These are phyloP conservation scores for Barnettozyma botsteinii DNA, from an alignment of 805 yeast species.

Conservation along the genomic window DNA sequence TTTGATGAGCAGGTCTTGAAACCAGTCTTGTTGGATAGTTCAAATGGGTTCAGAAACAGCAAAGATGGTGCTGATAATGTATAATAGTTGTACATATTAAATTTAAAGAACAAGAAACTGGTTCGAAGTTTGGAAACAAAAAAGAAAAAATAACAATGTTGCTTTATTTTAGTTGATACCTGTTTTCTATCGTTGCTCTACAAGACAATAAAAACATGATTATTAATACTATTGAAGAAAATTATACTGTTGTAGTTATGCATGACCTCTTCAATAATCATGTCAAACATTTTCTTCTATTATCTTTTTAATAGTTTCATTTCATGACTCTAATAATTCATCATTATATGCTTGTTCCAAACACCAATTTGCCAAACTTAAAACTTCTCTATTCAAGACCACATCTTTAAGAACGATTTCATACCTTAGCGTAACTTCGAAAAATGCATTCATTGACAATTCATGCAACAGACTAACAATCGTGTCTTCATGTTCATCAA, in stretches of 20 bases:
- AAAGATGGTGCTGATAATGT: slow-evolving; percentile 10
- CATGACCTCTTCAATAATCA: too few relatives aligned
- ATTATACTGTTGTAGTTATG: too few relatives aligned
- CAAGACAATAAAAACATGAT: too few relatives aligned
- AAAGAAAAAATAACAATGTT: background rate
- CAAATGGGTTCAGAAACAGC: slow-evolving; percentile 14
- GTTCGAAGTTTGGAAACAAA: too few relatives aligned
- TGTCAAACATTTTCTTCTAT: too few relatives aligned
- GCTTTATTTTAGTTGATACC: too few relatives aligned
- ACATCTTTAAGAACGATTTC: slow-evolving; percentile 61
- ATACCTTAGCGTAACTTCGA: slow-evolving; percentile 58
- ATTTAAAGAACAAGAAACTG: too few relatives aligned
- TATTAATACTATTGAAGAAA: too few relatives aligned
- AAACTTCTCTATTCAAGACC: slow-evolving; percentile 54
- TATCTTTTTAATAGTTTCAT: too few relatives aligned
- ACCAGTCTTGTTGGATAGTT: slow-evolving; percentile 76
- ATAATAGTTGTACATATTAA: too few relatives aligned
- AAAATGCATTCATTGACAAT: slow-evolving; percentile 56
- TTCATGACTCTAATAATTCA: slow-evolving; percentile 26
- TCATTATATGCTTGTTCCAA: slow-evolving; percentile 58
- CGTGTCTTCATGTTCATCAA: slow-evolving; percentile 30
- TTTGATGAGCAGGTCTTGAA: slow-evolving; percentile 92
- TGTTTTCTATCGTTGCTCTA: too few relatives aligned
- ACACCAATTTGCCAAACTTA: slow-evolving; percentile 67
- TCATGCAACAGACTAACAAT: slow-evolving; percentile 55